Conservation (phyloP, 2,329 filamentous ascomycete species). For the Kalmusia sp. region DNA sequence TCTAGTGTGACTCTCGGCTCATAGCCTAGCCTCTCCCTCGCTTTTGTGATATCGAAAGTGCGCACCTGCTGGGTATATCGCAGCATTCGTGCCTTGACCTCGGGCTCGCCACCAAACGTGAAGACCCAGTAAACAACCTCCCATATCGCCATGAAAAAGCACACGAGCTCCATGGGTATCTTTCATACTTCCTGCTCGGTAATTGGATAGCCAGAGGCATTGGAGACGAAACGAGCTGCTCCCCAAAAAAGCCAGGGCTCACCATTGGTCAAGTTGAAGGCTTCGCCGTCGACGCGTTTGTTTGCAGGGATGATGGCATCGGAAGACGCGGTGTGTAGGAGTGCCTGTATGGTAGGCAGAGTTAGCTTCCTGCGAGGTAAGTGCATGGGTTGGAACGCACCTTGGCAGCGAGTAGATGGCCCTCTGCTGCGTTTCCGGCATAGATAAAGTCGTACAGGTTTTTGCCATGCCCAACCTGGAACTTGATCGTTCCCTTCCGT, state of each 20-base stretch:
- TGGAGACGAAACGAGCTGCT: constrained; percentile 13
- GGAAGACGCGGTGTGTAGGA: constrained; percentile 5
- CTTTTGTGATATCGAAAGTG: constrained; percentile 23
- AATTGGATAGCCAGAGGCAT: constrained; percentile 17
- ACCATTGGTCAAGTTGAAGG: constrained; percentile 27
- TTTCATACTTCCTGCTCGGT: constrained; percentile 16
- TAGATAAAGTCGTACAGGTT: constrained; percentile 29
- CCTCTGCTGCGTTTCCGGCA: constrained; percentile 22
- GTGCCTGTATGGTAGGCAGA: no score
- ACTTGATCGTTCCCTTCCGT: constrained; percentile 14
- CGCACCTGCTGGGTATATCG: constrained; percentile 14
- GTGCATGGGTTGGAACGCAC: no score
- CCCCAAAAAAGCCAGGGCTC: constrained; percentile 27
- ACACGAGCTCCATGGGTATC: constrained; percentile 13
- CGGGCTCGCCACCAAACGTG: constrained; percentile 14
- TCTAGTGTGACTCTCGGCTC: constrained; percentile 17
- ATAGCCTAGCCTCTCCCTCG: constrained; percentile 24
- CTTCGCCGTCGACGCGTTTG: constrained; percentile 22
- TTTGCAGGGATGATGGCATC: not conserved
- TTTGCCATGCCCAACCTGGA: constrained; percentile 21
- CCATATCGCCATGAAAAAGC: constrained; percentile 7
- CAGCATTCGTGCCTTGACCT: constrained; percentile 15
- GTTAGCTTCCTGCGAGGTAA: no score
- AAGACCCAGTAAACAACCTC: constrained; percentile 14
- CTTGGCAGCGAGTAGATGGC: constrained; percentile 20